These are phyloP conservation scores for Wickerhamiella galacta DNA, from an alignment of 805 yeast genomes.

Conservation along the genomic window DNA sequence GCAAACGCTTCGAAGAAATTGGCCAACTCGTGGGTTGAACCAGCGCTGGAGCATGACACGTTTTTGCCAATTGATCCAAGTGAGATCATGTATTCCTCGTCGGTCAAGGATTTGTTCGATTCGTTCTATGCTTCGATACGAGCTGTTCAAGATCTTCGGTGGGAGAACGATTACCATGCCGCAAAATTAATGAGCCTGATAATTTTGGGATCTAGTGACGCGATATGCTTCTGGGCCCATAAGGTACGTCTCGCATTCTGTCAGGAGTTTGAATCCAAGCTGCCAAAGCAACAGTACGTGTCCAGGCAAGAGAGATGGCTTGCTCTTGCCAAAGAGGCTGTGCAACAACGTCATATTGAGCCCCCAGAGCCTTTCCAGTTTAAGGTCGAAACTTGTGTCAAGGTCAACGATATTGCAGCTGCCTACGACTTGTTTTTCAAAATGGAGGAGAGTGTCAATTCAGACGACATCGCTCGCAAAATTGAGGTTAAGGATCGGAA, in stretches of 20 bases:
- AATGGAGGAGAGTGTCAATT: constrained; percentile 31
- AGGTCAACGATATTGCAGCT: constrained; percentile 44
- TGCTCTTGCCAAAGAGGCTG: constrained; percentile 22
- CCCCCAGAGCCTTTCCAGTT: constrained; percentile 41
- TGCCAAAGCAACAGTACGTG: constrained; percentile 2
- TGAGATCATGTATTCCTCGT: constrained; percentile 31
- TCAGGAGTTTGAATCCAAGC: constrained; percentile 8
- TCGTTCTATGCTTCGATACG: constrained; percentile 41
- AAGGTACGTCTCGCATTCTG: constrained; percentile 11
- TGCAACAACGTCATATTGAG: constrained; percentile 7
- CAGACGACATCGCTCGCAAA: constrained; percentile 32
- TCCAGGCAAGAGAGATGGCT: constrained; percentile 21
- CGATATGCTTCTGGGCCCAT: constrained; percentile 36
- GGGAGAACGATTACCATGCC: constrained; percentile 49
- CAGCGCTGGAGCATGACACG: constrained; percentile 41
- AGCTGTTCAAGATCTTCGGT: constrained; percentile 41
- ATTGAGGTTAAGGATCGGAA: constrained; percentile 16
- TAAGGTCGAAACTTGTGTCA: constrained; percentile 48
- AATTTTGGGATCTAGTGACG: constrained; percentile 46
- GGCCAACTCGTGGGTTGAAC: constrained; percentile 32
- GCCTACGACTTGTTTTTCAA: constrained; percentile 15
- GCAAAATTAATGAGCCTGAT: constrained; percentile 46
- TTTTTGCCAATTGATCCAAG: constrained; percentile 36
- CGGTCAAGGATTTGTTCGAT: constrained; percentile 51
- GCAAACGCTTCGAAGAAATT: constrained; percentile 30